A percentile compares a stretch with the other conserved stretches of the same genome.
These are phyloP conservation scores for Zygoascus flipseniorum DNA, from an alignment of 805 yeast species.

Conservation along the genomic window DNA sequence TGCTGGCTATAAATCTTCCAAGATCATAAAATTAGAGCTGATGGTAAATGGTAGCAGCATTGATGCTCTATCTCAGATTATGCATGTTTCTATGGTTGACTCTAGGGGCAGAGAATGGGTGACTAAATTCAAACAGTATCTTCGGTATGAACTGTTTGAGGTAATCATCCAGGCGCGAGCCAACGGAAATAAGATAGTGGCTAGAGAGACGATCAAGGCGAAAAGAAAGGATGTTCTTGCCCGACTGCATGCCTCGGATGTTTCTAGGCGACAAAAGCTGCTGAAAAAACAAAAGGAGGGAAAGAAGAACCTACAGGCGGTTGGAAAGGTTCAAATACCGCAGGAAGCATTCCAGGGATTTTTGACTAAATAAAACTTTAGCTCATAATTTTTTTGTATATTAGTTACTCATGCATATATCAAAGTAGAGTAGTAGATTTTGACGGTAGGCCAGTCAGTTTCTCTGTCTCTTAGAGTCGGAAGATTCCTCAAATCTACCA, in stretches of 20 bases:
- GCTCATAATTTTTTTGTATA: neutral
- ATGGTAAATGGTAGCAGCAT: conserved; percentile 82
- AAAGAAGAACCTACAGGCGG: conserved; percentile 69
- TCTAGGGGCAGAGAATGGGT: conserved; percentile 75
- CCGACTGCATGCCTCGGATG: conserved; percentile 86
- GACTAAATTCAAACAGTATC: conserved; percentile 65
- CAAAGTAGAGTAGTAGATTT: neutral
- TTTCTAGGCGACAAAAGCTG: conserved; percentile 80
- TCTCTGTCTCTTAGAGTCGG: neutral
- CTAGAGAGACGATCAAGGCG: conserved; percentile 91
- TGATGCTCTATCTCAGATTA: conserved; percentile 85
- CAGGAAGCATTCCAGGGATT: conserved; percentile 88
- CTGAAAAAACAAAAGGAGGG: conserved; percentile 89
- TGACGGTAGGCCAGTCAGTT: neutral
- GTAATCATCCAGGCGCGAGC: conserved; percentile 89
- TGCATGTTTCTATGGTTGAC: conserved; percentile 75
- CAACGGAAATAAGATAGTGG: conserved; percentile 59
- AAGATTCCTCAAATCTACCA: neutral
- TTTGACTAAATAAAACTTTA: conserved; percentile 28
- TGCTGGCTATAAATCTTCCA: conserved; percentile 72
- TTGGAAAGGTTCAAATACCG: conserved; percentile 70
- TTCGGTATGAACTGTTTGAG: conserved; percentile 79
- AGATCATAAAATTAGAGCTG: conserved; percentile 78
- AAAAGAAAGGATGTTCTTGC: conserved; percentile 92
- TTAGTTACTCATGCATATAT: neutral